A percentile compares a stretch with the other conserved stretches of the same genome.
Conservation (phyloP, 148 eudicot genomes). For the Polygonum maritimum region DNA sequence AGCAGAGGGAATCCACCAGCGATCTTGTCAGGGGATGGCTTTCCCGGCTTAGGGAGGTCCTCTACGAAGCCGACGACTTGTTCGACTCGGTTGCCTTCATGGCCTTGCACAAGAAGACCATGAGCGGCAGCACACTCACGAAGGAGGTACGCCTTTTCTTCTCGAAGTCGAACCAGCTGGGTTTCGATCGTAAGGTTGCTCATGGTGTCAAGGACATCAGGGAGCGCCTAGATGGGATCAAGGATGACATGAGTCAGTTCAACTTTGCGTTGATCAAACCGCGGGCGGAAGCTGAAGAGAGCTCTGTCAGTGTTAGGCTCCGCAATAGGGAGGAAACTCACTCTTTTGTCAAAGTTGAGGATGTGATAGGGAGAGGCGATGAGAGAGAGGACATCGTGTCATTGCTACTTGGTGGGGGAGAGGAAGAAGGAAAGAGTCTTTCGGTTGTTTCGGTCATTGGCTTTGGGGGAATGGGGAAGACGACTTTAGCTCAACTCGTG, state of each 20-base stretch:
- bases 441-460: neutral
- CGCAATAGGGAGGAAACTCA: neutral
- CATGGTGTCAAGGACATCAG: neutral
- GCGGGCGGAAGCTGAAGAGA: neutral
- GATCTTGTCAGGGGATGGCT: neutral
- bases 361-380: neutral
- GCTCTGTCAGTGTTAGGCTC: neutral
- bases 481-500: neutral
- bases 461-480: neutral
- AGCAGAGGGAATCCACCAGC: neutral
- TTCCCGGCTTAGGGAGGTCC: neutral
- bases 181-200: neutral
- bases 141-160: neutral
- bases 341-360: neutral
- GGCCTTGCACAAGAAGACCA: neutral
- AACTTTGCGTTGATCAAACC: neutral
- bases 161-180: neutral
- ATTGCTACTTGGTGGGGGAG: neutral
- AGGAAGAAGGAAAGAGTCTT: neutral
- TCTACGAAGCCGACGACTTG: neutral
- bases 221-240: neutral
- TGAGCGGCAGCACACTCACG: neutral
- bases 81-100: neutral
- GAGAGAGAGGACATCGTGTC: neutral
- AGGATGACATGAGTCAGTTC: no score